These are phyloP conservation scores for Citrullus mucosospermus DNA, from an alignment of 306 rosid genomes.

Conservation along the genomic window DNA sequence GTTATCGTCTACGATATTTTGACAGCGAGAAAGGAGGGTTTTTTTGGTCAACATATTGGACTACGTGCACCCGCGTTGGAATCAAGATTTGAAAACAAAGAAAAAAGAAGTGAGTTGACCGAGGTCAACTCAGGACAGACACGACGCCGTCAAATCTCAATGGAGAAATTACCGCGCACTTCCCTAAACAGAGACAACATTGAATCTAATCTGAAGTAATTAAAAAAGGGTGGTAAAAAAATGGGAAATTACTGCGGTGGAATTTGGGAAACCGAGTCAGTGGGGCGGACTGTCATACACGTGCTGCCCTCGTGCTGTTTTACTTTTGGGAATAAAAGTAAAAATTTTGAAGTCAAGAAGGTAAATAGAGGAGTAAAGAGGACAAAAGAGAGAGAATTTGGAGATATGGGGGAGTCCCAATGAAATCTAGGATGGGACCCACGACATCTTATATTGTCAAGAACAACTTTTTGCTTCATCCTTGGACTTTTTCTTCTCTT, in stretches of 20 bases:
- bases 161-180: not conserved
- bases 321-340: not conserved
- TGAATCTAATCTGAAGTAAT: not conserved
- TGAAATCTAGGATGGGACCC: constrained; percentile 25
- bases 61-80: constrained; percentile 9
- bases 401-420: constrained; percentile 26
- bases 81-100: not conserved
- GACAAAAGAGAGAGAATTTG: constrained; percentile 23
- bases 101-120: not conserved
- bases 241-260: not conserved
- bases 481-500: constrained; percentile 12
- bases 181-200: not conserved
- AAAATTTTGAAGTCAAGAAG: not conserved
- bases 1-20: not conserved
- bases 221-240: not conserved
- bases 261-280: not conserved
- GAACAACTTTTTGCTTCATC: not conserved
- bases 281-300: constrained; percentile 13
- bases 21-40: not conserved
- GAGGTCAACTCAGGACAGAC: constrained; percentile 1
- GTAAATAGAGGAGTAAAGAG: not conserved
- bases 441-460: constrained; percentile 7
- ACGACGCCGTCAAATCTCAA: constrained; percentile 7
- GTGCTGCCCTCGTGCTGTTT: constrained; percentile 24
- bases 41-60: not conserved